Percentiles rank a stretch among this genome's conserved stretches.
Conservation (phyloP, 1,139 yeast genomes). For the Debaryomyces singareniensis region DNA sequence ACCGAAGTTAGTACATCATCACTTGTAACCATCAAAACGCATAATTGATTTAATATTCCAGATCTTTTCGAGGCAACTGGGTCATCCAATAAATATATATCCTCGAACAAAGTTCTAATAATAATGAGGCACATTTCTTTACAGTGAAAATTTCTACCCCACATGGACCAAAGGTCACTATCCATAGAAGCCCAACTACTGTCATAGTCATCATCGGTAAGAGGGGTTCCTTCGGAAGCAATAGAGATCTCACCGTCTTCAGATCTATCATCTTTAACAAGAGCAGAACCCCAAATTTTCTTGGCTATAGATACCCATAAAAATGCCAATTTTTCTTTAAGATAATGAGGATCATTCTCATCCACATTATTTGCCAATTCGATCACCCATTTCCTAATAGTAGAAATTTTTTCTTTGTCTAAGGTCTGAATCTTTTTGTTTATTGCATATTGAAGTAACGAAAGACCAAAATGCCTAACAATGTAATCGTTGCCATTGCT, state of each 20-base stretch:
- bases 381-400: constrained; percentile 78
- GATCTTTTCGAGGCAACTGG: constrained; percentile 81
- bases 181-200: constrained; percentile 95
- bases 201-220: constrained; percentile 35
- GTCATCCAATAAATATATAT: constrained; percentile 87
- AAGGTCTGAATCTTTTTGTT: constrained; percentile 47
- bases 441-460: constrained; percentile 70
- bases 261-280: constrained; percentile 18
- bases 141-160: constrained; percentile 59
- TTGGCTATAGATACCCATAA: constrained; percentile 94
- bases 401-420: constrained; percentile 57
- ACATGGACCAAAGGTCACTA: constrained; percentile 59
- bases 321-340: constrained; percentile 83
- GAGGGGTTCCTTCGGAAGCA: constrained; percentile 4
- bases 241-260: constrained; percentile 1
- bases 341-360: constrained; percentile 75
- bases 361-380: constrained; percentile 62
- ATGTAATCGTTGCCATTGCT: constrained; percentile 59
- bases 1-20: constrained; percentile 54
- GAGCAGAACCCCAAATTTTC: constrained; percentile 75
- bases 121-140: constrained; percentile 76
- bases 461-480: constrained; percentile 86
- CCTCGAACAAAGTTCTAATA: constrained; percentile 85
- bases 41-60: constrained; percentile 69
- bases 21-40: constrained; percentile 79